These are phyloP conservation scores for Euphorbia tirucalli DNA, from an alignment of 345 rosid genomes.

Conservation along the genomic window DNA sequence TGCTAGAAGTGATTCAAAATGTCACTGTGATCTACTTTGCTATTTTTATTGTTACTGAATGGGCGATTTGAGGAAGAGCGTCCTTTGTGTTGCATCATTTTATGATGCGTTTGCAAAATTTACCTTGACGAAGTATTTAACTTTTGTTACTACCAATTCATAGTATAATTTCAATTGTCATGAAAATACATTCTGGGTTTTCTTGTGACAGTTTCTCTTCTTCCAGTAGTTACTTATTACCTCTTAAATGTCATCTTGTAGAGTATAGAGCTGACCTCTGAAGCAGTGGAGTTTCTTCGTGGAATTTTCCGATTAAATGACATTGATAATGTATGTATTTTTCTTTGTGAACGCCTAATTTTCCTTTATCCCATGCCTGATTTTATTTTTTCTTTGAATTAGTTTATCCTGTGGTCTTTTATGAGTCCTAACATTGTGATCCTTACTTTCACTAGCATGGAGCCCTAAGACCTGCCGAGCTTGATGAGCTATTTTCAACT, in stretches of 20 bases:
- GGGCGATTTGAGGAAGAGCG: neutral
- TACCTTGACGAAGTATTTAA: neutral
- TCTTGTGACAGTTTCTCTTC: constrained; percentile 5
- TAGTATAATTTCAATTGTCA: neutral
- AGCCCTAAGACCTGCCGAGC: constrained; percentile 54
- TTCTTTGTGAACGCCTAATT: constrained; percentile 7
- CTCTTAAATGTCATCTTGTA: constrained; percentile 29
- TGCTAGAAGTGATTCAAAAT: neutral
- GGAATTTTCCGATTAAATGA: constrained; percentile 66
- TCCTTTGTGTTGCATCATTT: neutral
- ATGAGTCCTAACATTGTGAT: constrained; percentile 9
- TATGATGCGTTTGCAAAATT: neutral
- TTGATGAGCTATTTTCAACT: constrained; percentile 69
- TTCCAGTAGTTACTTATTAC: constrained; percentile 5
- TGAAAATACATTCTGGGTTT: constrained; percentile 1
- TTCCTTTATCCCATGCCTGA: neutral
- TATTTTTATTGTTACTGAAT: neutral
- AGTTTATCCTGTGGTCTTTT: neutral
- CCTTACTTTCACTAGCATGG: constrained; percentile 57
- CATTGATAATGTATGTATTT: constrained; percentile 58
- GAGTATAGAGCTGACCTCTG: constrained; percentile 70
- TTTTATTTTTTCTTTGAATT: neutral
- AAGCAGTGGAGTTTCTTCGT: constrained; percentile 56
- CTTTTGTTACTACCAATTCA: neutral
- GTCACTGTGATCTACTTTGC: too few relatives aligned